These are phyloP conservation scores for Metschnikowia reukaufii DNA, from an alignment of 805 yeast species.

Conservation along the genomic window DNA sequence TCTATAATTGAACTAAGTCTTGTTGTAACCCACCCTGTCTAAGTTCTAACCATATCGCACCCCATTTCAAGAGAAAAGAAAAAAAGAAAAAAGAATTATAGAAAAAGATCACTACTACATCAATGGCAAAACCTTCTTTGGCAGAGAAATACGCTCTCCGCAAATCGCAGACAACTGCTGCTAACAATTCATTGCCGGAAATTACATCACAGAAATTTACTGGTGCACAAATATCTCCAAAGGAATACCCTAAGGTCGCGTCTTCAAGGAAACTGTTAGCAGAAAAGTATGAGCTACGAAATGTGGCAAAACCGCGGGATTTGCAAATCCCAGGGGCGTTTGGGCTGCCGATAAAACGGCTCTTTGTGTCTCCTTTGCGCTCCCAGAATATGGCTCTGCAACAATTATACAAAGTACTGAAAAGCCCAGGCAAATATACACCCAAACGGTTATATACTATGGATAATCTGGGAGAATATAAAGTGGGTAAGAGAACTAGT, in stretches of 20 bases:
- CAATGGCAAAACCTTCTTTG: slow-evolving; percentile 13
- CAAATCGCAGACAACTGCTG: background rate
- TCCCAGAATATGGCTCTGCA: background rate
- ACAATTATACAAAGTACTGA: slow-evolving; percentile 6
- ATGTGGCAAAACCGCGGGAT: background rate
- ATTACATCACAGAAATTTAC: background rate
- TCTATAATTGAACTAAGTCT: too few species aligned
- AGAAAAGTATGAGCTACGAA: slow-evolving; percentile 5
- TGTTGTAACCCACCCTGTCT: too few species aligned
- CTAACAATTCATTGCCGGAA: slow-evolving; percentile 1
- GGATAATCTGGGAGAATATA: background rate
- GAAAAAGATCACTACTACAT: too few species aligned
- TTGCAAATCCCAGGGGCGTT: slow-evolving; percentile 5
- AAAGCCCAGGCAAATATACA: background rate
- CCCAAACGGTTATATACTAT: background rate
- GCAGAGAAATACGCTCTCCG: slow-evolving; percentile 20
- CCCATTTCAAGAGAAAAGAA: too few species aligned
- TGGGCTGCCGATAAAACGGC: slow-evolving; percentile 11
- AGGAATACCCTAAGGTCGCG: background rate
- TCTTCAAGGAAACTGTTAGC: slow-evolving; percentile 7
- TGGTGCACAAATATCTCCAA: background rate
- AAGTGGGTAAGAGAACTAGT: slow-evolving; percentile 3
- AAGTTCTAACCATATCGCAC: too few species aligned
- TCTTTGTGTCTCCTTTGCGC: slow-evolving; percentile 1
- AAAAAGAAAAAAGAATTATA: too few species aligned